A percentile compares a stretch with the other conserved stretches of the same genome.
phyloP scores from a whole-genome alignment of 2,329 filamentous ascomycete species.

The Rasamsonia emersonii region DNA sequence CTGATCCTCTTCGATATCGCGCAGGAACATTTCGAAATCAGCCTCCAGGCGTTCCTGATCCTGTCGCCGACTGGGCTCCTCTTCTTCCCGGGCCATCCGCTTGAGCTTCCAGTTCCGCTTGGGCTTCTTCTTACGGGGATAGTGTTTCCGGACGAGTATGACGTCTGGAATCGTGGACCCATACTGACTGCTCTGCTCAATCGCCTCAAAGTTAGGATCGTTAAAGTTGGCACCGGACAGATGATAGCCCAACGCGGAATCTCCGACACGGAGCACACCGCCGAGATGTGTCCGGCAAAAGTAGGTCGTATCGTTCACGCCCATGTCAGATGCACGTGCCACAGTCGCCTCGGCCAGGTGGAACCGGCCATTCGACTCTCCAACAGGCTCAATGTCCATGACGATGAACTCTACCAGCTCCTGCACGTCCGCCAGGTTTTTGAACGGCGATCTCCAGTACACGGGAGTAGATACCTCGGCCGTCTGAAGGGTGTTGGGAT shows the following conservation, averaged over 20 bases:
- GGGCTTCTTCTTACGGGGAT: constrained; percentile 74
- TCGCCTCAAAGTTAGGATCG: constrained; percentile 71
- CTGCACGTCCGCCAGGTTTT: constrained; percentile 69
- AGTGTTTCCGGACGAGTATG: constrained; percentile 93
- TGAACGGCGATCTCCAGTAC: constrained; percentile 89
- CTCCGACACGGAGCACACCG: constrained; percentile 73
- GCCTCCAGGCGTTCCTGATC: constrained; percentile 82
- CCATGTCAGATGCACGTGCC: constrained; percentile 76
- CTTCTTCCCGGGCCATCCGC: constrained; percentile 83
- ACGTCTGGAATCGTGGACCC: constrained; percentile 79
- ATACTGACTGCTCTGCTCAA: constrained; percentile 71
- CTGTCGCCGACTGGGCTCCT: constrained; percentile 48
- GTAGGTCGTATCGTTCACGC: constrained; percentile 77
- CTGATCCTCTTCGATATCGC: constrained; percentile 90
- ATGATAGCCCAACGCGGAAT: constrained; percentile 92
- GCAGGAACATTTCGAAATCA: constrained; percentile 95
- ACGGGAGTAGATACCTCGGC: constrained; percentile 72
- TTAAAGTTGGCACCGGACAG: constrained; percentile 88
- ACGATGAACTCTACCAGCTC: constrained; percentile 88
- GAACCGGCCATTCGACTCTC: constrained; percentile 69
- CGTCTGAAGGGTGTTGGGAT: constrained; percentile 84
- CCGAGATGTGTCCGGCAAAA: constrained; percentile 88
- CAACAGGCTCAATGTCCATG: constrained; percentile 82
- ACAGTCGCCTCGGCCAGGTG: constrained; percentile 81
- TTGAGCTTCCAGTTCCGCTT: constrained; percentile 90